phyloP scores from a whole-genome alignment of 139 green algal species.

The Chlamydomonas asymmetrica region DNA sequence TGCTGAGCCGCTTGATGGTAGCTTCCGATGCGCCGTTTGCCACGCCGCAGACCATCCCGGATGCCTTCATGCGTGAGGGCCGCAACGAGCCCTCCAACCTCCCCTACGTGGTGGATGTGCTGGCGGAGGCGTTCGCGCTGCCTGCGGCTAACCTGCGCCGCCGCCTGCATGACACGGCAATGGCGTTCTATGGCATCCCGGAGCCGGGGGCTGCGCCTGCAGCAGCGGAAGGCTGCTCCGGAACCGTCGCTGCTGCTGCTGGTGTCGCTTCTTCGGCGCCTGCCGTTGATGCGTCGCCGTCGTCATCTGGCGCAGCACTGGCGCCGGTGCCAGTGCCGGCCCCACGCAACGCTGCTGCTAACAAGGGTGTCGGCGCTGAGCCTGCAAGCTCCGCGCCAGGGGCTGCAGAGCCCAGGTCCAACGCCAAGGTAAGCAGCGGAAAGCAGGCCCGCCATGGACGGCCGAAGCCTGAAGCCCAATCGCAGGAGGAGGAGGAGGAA shows the following conservation, averaged over 20 bases:
- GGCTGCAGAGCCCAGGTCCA: too few relatives aligned
- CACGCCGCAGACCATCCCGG: conserved; percentile 33
- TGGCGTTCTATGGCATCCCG: conserved; percentile 20
- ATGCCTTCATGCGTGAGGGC: conserved; percentile 34
- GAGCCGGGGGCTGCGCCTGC: conserved; percentile 22
- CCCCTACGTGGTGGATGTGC: conserved; percentile 18
- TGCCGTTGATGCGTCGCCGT: too few relatives aligned
- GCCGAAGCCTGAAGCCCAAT: too few relatives aligned
- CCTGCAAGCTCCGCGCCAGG: too few relatives aligned
- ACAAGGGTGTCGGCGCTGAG: too few relatives aligned
- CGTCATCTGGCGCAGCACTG: too few relatives aligned
- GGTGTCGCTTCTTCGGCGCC: too few relatives aligned
- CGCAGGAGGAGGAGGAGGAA: too few relatives aligned
- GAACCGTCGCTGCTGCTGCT: neutral
- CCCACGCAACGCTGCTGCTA: too few relatives aligned
- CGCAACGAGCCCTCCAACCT: conserved; percentile 46
- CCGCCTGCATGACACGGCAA: neutral
- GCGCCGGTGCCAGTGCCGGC: too few relatives aligned
- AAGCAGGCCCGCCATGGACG: too few relatives aligned
- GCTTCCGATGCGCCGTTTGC: conserved; percentile 31
- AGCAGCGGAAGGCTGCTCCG: neutral
- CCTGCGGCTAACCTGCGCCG: neutral
- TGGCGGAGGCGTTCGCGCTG: conserved; percentile 6
- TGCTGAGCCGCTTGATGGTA: conserved; percentile 22
- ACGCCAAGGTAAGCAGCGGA: too few relatives aligned